phyloP scores from a whole-genome alignment of 2,329 filamentous ascomycete genomes.

The Scortechinia acanthostroma region DNA sequence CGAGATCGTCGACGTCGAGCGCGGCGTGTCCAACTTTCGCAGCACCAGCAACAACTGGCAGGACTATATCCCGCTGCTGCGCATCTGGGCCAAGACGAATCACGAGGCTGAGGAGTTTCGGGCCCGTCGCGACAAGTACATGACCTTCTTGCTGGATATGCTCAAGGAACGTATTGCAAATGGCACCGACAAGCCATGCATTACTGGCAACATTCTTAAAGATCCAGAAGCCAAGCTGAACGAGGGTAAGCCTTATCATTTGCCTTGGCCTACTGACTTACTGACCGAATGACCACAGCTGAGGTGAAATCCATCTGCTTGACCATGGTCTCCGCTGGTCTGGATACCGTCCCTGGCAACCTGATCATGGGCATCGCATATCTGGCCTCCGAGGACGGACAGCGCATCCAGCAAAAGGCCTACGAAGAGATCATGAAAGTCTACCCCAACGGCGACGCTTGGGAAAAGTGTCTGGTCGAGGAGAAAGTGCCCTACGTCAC shows the following conservation, averaged over 20 bases:
- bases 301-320: slow-evolving; percentile 77
- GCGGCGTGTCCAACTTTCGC: slow-evolving; percentile 69
- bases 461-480: slow-evolving; percentile 65
- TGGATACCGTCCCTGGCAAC: slow-evolving; percentile 76
- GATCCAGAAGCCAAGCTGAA: slow-evolving; percentile 64
- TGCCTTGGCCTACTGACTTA: slow-evolving; percentile 16
- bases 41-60: slow-evolving; percentile 79
- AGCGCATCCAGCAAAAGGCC: slow-evolving; percentile 63
- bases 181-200: slow-evolving; percentile 62
- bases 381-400: slow-evolving; percentile 60
- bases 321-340: slow-evolving; percentile 74
- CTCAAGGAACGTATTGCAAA: slow-evolving; percentile 53
- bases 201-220: slow-evolving; percentile 66
- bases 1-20: slow-evolving; percentile 72
- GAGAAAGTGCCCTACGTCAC: slow-evolving; percentile 74
- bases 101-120: slow-evolving; percentile 58
- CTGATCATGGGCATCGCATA: slow-evolving; percentile 75
- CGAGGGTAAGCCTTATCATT: slow-evolving; percentile 36
- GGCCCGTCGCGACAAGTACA: slow-evolving; percentile 59
- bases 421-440: slow-evolving; percentile 64
- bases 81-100: slow-evolving; percentile 56
- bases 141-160: slow-evolving; percentile 48
- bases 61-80: slow-evolving; percentile 73
- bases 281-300: slow-evolving; percentile 27
- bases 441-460: slow-evolving; percentile 71